phyloP scores from a whole-genome alignment of 2,329 filamentous ascomycete species.

The Colletotrichum eleusines region DNA sequence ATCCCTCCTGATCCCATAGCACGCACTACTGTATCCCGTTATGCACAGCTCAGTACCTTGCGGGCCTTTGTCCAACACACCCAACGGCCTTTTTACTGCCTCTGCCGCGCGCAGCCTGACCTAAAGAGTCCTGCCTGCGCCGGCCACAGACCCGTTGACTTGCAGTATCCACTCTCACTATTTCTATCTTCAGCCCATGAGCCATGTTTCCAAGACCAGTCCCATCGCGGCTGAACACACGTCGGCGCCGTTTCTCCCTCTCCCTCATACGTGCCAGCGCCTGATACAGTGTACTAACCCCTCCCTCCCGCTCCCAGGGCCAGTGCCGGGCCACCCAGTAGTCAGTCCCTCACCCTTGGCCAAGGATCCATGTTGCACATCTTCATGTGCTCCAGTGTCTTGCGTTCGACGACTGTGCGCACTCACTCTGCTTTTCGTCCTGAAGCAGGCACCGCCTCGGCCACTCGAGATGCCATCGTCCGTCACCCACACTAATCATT shows the following conservation, averaged over 20 bases:
- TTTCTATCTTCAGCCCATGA: conserved; percentile 38
- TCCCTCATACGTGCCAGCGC: conserved; percentile 3
- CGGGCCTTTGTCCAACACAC: conserved; percentile 24
- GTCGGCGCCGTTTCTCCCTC: conserved; percentile 37
- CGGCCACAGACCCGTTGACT: conserved; percentile 38
- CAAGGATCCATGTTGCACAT: conserved; percentile 38
- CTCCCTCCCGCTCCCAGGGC: neutral
- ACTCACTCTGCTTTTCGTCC: conserved; percentile 40
- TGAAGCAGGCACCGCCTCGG: conserved; percentile 42
- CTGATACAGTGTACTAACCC: conserved; percentile 9
- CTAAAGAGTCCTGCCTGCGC: conserved; percentile 23
- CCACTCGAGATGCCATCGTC: conserved; percentile 36
- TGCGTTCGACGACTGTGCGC: conserved; percentile 37
- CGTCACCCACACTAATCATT: conserved; percentile 36
- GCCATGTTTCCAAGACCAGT: conserved; percentile 39
- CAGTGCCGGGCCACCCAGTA: conserved; percentile 30
- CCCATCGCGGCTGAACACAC: conserved; percentile 38
- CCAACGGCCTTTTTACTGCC: conserved; percentile 16
- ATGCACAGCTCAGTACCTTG: conserved; percentile 40
- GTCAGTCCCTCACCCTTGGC: conserved; percentile 25
- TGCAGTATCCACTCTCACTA: conserved; percentile 35
- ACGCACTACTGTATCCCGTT: conserved; percentile 33
- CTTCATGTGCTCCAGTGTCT: conserved; percentile 40
- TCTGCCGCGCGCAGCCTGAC: conserved; percentile 16
- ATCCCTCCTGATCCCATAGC: conserved; percentile 38